phyloP scores from a whole-genome alignment of 805 yeast species.

The Sugiyamaella smithiae region DNA sequence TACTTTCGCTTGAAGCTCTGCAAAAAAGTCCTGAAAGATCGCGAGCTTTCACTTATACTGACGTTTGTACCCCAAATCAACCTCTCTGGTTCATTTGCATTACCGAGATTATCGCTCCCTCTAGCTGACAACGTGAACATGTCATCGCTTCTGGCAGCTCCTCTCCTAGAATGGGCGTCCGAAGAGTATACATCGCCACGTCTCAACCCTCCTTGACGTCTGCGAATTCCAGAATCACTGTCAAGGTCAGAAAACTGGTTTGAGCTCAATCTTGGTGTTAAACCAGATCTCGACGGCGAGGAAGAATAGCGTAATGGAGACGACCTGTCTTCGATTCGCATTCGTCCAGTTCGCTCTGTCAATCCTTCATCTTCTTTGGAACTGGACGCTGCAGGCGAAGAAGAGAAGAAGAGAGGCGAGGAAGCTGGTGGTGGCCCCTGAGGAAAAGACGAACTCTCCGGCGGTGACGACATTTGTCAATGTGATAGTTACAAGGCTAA shows the following conservation, averaged over 20 bases:
- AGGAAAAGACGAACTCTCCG: constrained; percentile 2
- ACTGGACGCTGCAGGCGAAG: constrained; percentile 18
- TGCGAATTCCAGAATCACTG: constrained; percentile 19
- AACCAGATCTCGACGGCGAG: constrained; percentile 32
- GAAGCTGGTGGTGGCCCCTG: constrained; percentile 11
- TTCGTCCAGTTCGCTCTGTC: constrained; percentile 18
- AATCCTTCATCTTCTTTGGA: constrained; percentile 10
- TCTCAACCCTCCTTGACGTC: constrained; percentile 41
- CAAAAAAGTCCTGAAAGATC: constrained; percentile 75
- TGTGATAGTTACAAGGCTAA: too few species aligned
- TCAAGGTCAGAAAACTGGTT: constrained; percentile 26
- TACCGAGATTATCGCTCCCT: constrained; percentile 26
- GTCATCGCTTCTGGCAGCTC: constrained; percentile 54
- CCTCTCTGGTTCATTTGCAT: constrained; percentile 69
- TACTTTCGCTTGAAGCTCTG: constrained; percentile 79
- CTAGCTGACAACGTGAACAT: constrained; percentile 10
- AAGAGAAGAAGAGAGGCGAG: constrained; percentile 21
- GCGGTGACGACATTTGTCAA: constrained; percentile 11
- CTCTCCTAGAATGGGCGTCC: constrained; percentile 50
- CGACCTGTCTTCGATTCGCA: constrained; percentile 33
- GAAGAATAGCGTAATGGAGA: constrained; percentile 46
- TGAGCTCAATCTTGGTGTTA: constrained; percentile 4
- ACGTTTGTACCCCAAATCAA: constrained; percentile 99
- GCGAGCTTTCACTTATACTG: constrained; percentile 82
- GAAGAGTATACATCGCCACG: constrained; percentile 79